These are phyloP conservation scores for Niveomyces coronatus DNA, from an alignment of 2,329 filamentous ascomycete species.

Conservation along the genomic window DNA sequence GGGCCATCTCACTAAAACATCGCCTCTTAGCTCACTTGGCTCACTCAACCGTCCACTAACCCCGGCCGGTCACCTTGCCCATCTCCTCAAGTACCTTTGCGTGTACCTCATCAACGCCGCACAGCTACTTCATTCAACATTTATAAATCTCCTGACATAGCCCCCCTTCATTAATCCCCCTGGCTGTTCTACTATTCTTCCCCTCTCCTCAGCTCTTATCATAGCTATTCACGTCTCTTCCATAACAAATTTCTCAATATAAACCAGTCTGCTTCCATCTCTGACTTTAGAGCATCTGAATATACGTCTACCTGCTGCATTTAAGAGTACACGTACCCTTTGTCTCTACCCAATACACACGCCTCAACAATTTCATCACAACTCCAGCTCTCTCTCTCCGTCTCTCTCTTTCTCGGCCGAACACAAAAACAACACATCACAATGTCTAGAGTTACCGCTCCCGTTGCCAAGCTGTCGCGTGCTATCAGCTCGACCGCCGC, in stretches of 20 bases:
- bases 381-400: background rate
- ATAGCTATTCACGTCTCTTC: too few relatives aligned
- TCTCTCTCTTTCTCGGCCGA: too few relatives aligned
- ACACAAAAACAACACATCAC: constrained; percentile 9
- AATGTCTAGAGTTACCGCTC: constrained; percentile 42
- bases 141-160: too few relatives aligned
- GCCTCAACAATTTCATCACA: background rate
- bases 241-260: too few relatives aligned
- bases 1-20: constrained; percentile 4
- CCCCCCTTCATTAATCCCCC: too few relatives aligned
- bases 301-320: too few relatives aligned
- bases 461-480: constrained; percentile 38
- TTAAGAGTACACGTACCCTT: too few relatives aligned
- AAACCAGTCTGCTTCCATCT: too few relatives aligned
- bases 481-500: constrained; percentile 26
- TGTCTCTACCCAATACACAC: background rate
- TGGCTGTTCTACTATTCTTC: too few relatives aligned
- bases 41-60: background rate
- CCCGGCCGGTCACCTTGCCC: background rate
- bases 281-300: background rate
- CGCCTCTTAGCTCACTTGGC: background rate
- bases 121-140: too few relatives aligned
- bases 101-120: background rate
- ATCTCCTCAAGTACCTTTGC: background rate
- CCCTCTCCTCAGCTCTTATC: too few relatives aligned